Conservation (phyloP, 208 protist genomes). For the Leishmania arabica region DNA sequence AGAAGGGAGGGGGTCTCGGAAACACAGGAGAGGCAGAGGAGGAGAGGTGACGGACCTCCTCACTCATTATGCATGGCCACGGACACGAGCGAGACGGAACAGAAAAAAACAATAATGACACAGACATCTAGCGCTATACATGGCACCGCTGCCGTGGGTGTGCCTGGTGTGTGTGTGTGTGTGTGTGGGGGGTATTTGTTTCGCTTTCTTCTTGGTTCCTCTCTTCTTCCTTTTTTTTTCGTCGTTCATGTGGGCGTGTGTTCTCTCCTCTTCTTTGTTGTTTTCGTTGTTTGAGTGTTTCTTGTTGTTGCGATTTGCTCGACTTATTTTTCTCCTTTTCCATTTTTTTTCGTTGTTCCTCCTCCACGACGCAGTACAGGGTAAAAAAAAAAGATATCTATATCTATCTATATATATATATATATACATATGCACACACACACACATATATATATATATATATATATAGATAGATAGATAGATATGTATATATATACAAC, state of each 20-base stretch:
- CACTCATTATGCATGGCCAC: not conserved
- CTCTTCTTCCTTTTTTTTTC: not conserved
- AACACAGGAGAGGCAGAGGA: not conserved
- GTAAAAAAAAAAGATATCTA: not conserved
- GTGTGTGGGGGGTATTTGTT: not conserved
- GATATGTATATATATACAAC: not conserved
- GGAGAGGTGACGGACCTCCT: not conserved
- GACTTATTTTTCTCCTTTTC: constrained; percentile 1
- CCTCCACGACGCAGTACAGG: constrained; percentile 7
- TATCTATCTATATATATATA: not conserved
- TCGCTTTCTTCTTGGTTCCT: not conserved
- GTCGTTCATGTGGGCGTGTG: not conserved
- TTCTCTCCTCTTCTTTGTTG: not conserved
- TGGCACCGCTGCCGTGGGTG: not conserved
- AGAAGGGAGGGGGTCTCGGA: not conserved
- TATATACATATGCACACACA: not conserved
- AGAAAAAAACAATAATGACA: not conserved
- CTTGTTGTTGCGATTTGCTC: too few species aligned
- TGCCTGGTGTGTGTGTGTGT: not conserved
- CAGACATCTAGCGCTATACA: not conserved
- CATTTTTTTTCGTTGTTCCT: not conserved
- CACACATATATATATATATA: not conserved
- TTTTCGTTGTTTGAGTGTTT: not conserved
- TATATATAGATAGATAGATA: too few species aligned
- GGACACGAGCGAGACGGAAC: not conserved